Evolutionary conservation across 2,329 filamentous ascomycete genomes (phyloP).

Genomic region (Emydomyces testavorans): DNA sequence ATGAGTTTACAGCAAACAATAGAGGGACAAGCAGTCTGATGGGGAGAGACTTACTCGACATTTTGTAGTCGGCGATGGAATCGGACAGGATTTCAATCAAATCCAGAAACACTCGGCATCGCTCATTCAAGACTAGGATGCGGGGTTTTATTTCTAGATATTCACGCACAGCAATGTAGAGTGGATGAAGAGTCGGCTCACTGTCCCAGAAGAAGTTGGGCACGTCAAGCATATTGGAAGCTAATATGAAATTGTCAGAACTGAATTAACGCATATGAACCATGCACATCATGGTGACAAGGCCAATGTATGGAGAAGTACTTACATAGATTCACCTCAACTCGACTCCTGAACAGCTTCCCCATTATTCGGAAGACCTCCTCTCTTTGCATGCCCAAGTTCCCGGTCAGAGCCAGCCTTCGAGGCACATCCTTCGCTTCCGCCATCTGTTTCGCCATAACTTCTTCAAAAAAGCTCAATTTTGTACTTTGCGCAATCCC

Average conservation of each 20-base stretch:
- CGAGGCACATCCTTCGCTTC: conserved; percentile 89
- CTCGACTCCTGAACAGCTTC: conserved; percentile 78
- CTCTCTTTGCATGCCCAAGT: conserved; percentile 78
- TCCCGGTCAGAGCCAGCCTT: conserved; percentile 73
- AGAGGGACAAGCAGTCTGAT: not conserved
- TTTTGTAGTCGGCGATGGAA: conserved; percentile 83
- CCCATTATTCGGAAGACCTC: conserved; percentile 91
- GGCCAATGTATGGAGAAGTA: conserved; percentile 18
- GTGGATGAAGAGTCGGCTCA: conserved; percentile 84
- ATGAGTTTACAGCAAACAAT: not conserved
- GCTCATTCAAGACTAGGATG: conserved; percentile 92
- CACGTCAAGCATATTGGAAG: conserved; percentile 89
- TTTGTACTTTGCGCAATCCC: conserved; percentile 97
- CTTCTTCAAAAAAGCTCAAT: conserved; percentile 87
- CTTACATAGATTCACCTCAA: conserved; percentile 96
- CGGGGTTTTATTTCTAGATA: conserved; percentile 96
- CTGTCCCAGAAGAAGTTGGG: conserved; percentile 98
- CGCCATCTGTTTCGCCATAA: conserved; percentile 88
- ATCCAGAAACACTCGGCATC: conserved; percentile 91
- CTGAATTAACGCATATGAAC: not conserved
- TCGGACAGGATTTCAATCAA: conserved; percentile 90
- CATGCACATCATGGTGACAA: no score
- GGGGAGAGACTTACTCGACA: conserved; percentile 50
- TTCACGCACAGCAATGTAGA: conserved; percentile 88
- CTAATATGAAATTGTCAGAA: conserved; percentile 35